These are phyloP conservation scores for Pezicula radicicola DNA, from an alignment of 2,329 filamentous ascomycete genomes.

Conservation along the genomic window DNA sequence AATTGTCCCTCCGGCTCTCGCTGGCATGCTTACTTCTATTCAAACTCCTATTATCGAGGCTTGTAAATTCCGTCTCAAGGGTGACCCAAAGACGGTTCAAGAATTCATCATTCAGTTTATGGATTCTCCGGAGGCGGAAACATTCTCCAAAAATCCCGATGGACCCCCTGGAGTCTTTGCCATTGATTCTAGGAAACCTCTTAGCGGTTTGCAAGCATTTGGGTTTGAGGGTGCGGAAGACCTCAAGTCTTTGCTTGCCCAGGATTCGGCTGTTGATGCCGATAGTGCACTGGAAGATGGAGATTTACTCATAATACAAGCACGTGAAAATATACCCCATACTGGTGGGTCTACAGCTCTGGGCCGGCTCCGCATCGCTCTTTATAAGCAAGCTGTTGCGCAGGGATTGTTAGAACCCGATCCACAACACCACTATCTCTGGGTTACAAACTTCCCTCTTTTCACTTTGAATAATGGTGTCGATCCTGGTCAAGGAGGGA, in stretches of 20 bases:
- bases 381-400: conserved; percentile 25
- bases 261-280: conserved; percentile 20
- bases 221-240: conserved; percentile 68
- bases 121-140: conserved; percentile 54
- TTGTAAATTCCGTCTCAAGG: conserved; percentile 61
- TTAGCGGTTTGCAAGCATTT: conserved; percentile 73
- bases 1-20: conserved; percentile 60
- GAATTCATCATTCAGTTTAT: conserved; percentile 69
- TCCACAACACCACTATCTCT: conserved; percentile 63
- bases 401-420: conserved; percentile 20
- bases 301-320: conserved; percentile 79
- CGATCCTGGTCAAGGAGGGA: conserved; percentile 66
- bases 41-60: conserved; percentile 70
- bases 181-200: conserved; percentile 68
- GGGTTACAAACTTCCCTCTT: conserved; percentile 89
- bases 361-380: conserved; percentile 25
- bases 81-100: conserved; percentile 49
- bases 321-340: conserved; percentile 61
- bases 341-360: conserved; percentile 66
- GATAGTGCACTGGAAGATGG: conserved; percentile 51
- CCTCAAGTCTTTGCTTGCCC: conserved; percentile 25
- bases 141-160: conserved; percentile 65
- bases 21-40: conserved; percentile 71
- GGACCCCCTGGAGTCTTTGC: conserved; percentile 81
- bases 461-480: conserved; percentile 70